These are phyloP conservation scores for Aspergillus sp. DNA, from an alignment of 2,329 filamentous ascomycete genomes.

Conservation along the genomic window DNA sequence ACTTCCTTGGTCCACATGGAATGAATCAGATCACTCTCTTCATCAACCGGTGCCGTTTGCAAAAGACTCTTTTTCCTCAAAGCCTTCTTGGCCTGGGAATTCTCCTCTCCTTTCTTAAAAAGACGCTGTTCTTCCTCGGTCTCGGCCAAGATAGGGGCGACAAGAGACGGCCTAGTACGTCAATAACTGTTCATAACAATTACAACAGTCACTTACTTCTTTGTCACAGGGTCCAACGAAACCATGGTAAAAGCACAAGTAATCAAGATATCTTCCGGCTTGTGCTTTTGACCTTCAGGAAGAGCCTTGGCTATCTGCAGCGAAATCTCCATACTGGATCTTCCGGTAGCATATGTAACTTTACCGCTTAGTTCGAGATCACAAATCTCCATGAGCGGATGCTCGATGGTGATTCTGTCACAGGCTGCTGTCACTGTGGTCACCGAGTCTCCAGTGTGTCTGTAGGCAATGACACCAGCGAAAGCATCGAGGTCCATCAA, in stretches of 20 bases:
- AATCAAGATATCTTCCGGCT: slow-evolving; percentile 60
- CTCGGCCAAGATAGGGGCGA: slow-evolving; percentile 58
- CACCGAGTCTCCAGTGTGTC: slow-evolving; percentile 61
- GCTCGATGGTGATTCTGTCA: slow-evolving; percentile 62
- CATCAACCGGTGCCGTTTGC: slow-evolving; percentile 63
- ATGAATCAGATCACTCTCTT: slow-evolving; percentile 68
- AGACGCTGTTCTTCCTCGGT: slow-evolving; percentile 62
- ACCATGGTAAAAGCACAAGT: slow-evolving; percentile 78
- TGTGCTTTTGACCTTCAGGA: slow-evolving; percentile 49
- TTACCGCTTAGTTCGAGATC: slow-evolving; percentile 69
- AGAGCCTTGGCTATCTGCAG: slow-evolving; percentile 67
- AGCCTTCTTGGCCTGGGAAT: slow-evolving; percentile 63
- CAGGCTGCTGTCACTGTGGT: slow-evolving; percentile 62
- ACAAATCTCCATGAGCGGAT: slow-evolving; percentile 70
- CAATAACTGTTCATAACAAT: slow-evolving; percentile 1
- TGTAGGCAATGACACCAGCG: slow-evolving; percentile 71
- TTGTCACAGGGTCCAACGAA: slow-evolving; percentile 63
- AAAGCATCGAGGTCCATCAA: slow-evolving; percentile 79
- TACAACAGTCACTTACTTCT: slow-evolving; percentile 42
- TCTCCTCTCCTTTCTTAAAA: slow-evolving; percentile 60
- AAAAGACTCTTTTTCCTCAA: slow-evolving; percentile 57
- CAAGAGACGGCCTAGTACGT: slow-evolving; percentile 50
- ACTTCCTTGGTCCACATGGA: slow-evolving; percentile 67
- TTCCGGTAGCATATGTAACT: slow-evolving; percentile 67
- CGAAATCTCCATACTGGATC: slow-evolving; percentile 70